phyloP scores from a whole-genome alignment of 805 yeast genomes.

The Myxozyma neglecta region DNA sequence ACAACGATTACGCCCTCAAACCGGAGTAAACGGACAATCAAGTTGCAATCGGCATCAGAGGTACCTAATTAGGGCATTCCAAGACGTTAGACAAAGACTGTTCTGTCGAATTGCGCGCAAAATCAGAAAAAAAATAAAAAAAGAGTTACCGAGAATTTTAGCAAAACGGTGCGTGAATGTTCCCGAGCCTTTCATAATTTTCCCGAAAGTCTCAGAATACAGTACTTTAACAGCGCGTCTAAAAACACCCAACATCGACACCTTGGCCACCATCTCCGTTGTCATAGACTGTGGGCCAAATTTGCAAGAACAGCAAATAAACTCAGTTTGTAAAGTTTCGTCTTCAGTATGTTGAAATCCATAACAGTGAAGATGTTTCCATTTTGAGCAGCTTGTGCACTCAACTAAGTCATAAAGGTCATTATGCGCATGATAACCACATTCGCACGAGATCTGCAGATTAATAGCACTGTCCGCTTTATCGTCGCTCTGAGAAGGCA shows the following conservation, averaged over 20 bases:
- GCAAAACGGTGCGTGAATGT: not conserved
- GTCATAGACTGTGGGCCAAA: not conserved
- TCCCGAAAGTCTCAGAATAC: not conserved
- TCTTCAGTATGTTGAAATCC: conserved; percentile 22
- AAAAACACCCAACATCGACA: conserved; percentile 15
- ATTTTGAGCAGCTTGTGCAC: conserved; percentile 20
- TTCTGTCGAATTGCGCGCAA: not conserved
- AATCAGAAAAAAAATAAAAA: not conserved
- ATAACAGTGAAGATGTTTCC: conserved; percentile 30
- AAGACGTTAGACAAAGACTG: not conserved
- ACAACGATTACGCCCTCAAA: not conserved
- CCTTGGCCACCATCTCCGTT: not conserved
- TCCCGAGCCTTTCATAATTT: not conserved
- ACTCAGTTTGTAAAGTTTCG: conserved; percentile 6
- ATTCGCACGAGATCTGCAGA: conserved; percentile 18
- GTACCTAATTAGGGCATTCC: not conserved
- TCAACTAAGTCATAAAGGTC: conserved; percentile 26
- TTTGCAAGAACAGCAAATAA: conserved; percentile 19
- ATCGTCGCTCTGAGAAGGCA: not conserved
- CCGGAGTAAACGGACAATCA: not conserved
- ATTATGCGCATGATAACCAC: conserved; percentile 17
- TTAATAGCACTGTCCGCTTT: conserved; percentile 3
- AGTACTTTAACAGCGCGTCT: conserved; percentile 22
- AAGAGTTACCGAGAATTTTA: not conserved
- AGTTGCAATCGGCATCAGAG: not conserved